Evolutionary conservation across 2,329 filamentous ascomycete species (phyloP), one percentile per base, ranked within the genome.

Genomic region (Xylariaceae sp.): DNA sequence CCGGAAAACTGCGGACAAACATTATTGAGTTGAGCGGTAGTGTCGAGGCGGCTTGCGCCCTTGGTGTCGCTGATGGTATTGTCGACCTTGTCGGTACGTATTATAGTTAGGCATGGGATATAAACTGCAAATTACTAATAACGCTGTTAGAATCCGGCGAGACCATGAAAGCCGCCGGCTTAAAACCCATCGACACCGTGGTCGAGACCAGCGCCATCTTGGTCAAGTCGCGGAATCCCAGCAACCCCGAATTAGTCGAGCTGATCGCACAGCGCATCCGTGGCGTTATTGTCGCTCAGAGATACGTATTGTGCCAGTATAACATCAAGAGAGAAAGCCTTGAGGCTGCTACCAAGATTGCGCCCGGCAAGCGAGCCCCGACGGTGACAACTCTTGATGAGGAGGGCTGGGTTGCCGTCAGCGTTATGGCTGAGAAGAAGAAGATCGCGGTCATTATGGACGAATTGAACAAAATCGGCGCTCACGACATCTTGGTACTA

Each of bases 1-100:
- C 63, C 11, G 70, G 68, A n/a, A 87, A 88, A 73, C 74, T 95
- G 67, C 84, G 82, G 69, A 97, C 94, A 8, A 92, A 91, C 71
- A 92, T 99, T 69, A 90, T 96, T 70, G 95, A 94, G 75, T 83
- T 97, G 62, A 94, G 93, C 65, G 94, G 94, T 13, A 97, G 93
- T 80, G 94, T 99, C 39, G 94, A 99, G 78, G 93, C 94, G 55
- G 93, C 94, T 45, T 99, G 94, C 73, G 93, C 94, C 17, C 80
- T 99, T 57, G 94, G 94, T 56, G 92, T 97, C 34, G 94, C 94
- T 49, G 93, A 97, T 73, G 94, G 93, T 54, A 97, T 99, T 73
- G 92, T 99, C 51, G 94, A 99, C 77, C 86, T 99, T 59, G 94
- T 99, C 72, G 92, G 91, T 94, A 76, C 73, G 89, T 84, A 39